Percentiles rank a stretch among this genome's conserved stretches.
Evolutionary conservation across 441 rosid genomes (phyloP).

Genomic region (California macrophylla): DNA sequence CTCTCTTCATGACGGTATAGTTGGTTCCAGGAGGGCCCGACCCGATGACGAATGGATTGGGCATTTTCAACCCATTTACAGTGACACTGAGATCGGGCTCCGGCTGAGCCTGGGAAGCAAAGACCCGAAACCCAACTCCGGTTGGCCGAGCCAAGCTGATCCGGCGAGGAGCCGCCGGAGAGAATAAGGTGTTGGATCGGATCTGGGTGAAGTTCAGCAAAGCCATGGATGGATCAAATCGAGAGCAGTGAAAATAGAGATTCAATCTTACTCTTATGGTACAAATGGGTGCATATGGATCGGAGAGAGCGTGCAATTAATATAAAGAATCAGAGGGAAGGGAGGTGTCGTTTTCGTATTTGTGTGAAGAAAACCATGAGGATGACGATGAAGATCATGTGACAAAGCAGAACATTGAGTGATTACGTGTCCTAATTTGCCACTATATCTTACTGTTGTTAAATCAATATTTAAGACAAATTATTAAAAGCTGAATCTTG

Average conservation of each 20-base stretch:
- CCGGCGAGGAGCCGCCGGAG: constrained; percentile 23
- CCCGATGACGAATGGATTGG: constrained; percentile 87
- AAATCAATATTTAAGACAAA: too few relatives aligned
- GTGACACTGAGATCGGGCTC: constrained; percentile 79
- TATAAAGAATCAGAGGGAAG: background rate
- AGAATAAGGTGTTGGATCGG: constrained; percentile 26
- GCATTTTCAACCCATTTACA: constrained; percentile 75
- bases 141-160: constrained; percentile 20
- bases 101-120: constrained; percentile 27
- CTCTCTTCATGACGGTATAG: constrained; percentile 87
- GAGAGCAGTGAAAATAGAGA: background rate
- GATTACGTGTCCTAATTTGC: background rate
- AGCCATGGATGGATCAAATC: constrained; percentile 34
- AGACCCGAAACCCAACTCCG: constrained; percentile 44
- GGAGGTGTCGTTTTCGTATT: background rate
- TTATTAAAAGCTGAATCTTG: background rate
- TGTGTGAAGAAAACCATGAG: background rate
- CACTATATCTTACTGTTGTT: background rate
- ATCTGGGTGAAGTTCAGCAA: constrained; percentile 42
- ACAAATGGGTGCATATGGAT: background rate
- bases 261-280: background rate
- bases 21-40: constrained; percentile 98
- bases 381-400: background rate
- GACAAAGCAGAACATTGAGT: background rate
- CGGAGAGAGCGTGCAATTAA: background rate